phyloP scores from a whole-genome alignment of 352 stramenopile genomes.

The Globisporangium nagaii region DNA sequence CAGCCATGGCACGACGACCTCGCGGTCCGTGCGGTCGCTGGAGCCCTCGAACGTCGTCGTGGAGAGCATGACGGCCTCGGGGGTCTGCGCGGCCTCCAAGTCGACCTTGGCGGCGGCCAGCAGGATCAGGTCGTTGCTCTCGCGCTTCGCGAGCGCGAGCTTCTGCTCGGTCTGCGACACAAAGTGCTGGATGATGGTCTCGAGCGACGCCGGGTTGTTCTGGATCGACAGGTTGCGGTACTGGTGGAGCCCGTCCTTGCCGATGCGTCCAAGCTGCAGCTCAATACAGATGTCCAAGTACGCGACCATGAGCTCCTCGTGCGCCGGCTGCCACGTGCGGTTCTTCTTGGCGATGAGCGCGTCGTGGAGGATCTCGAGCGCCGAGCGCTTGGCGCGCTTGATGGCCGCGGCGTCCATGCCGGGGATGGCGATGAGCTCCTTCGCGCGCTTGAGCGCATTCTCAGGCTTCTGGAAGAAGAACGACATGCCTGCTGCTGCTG shows the following conservation, averaged over 20 bases:
- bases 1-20: constrained; percentile 91
- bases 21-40: constrained; percentile 93
- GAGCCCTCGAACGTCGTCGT: constrained; percentile 95
- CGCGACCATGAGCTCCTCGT: constrained; percentile 96
- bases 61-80: constrained; percentile 95
- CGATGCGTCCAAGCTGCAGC: constrained; percentile 89
- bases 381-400: constrained; percentile 76
- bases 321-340: constrained; percentile 95
- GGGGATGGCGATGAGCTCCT: constrained; percentile 78
- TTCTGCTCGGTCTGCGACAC: constrained; percentile 86
- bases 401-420: constrained; percentile 63
- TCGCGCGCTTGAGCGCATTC: constrained; percentile 88
- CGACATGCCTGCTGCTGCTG: constrained; percentile 48
- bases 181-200: constrained; percentile 93
- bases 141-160: constrained; percentile 77
- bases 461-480: constrained; percentile 90
- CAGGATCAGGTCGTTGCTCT: constrained; percentile 85
- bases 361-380: constrained; percentile 90
- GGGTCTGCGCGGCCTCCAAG: constrained; percentile 90
- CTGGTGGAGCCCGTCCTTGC: constrained; percentile 98
- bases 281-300: constrained; percentile 97
- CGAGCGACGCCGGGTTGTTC: constrained; percentile 93
- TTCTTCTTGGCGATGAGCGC: constrained; percentile 94
- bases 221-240: constrained; percentile 95
- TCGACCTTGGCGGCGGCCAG: constrained; percentile 81